Evolutionary conservation across 2,329 filamentous ascomycete species (phyloP), one percentile per base, ranked within the genome.

Genomic region (Fusarium mundagurra): DNA sequence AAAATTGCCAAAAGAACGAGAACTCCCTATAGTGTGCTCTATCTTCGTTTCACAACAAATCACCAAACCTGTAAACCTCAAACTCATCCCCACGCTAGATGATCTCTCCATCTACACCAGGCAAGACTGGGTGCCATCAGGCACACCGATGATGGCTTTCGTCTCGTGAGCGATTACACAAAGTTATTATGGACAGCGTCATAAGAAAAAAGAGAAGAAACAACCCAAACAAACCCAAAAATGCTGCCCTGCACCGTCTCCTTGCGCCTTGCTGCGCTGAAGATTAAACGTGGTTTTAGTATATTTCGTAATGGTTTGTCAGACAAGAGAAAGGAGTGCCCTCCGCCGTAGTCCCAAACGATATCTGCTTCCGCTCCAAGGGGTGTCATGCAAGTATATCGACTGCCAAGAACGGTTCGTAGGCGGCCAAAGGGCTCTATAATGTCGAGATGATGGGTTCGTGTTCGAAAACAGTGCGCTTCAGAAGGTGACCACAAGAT

Each of bases 201-300:
- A 72, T 77, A 74, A 77, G 70, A 78, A 76, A 78, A 77, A 81
- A 72, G 74, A 80, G 61, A 78, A 75, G 74, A 75, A 80, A 79
- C 67, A 80, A 80, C 75, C 78, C 74, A 77, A 80, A 77, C 79
- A 81, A 72, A 83, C 72, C 72, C 80, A 80, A 80, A 67, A 83
- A 83, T 82, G 82, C 81, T 81, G 77, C 77, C 81, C 80, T 79
- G 75, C 77, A 80, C 81, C 75, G 79, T 80, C 81, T 78, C 78
- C 79, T 69, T 81, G 81, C 82, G 82, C 82, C 80, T 77, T 82
- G 80, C 79, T 81, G 82, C 67, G 67, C 66, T 70, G 79, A 82
- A 80, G 79, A 79, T 80, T 78, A 80, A 78, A 81, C 76, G 73
- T 77, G 72, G 77, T 76, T 81, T 81, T 74, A 80, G 67, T 79